Conservation (phyloP, 331 rosid species). For the Pyrus hybrid region DNA sequence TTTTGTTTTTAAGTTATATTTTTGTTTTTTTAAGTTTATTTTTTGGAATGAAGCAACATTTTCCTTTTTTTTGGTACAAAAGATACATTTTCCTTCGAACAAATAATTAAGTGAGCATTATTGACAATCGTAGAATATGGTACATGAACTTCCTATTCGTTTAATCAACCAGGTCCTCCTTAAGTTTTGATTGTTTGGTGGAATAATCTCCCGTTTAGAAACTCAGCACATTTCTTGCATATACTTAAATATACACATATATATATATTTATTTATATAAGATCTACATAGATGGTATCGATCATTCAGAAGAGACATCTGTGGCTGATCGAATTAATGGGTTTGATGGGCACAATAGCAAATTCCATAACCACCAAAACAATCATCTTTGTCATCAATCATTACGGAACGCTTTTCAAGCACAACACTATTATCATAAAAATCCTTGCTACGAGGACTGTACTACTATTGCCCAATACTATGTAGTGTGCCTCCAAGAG, state of each 20-base stretch:
- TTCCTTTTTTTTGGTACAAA: too few species aligned
- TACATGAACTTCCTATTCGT: background rate
- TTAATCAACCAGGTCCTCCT: background rate
- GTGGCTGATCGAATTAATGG: background rate
- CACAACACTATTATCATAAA: background rate
- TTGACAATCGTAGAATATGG: background rate
- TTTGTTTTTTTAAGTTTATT: too few species aligned
- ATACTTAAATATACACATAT: too few species aligned
- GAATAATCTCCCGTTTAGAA: background rate
- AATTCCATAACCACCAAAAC: background rate
- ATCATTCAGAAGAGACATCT: background rate
- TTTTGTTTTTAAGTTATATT: too few species aligned
- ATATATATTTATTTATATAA: background rate
- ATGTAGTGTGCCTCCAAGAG: slow-evolving; percentile 15
- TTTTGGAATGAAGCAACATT: too few species aligned
- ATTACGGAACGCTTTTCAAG: background rate
- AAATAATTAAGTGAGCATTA: background rate
- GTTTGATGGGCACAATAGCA: background rate
- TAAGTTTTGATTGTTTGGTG: background rate
- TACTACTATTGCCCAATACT: too few species aligned
- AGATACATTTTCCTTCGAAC: background rate
- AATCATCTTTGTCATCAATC: background rate
- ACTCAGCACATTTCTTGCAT: background rate
- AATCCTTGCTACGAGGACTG: background rate
- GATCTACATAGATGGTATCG: background rate